Base-by-base conservation (phyloP, 768 basidiomycete species). In the Cystofilobasidium capitatum region DNA sequence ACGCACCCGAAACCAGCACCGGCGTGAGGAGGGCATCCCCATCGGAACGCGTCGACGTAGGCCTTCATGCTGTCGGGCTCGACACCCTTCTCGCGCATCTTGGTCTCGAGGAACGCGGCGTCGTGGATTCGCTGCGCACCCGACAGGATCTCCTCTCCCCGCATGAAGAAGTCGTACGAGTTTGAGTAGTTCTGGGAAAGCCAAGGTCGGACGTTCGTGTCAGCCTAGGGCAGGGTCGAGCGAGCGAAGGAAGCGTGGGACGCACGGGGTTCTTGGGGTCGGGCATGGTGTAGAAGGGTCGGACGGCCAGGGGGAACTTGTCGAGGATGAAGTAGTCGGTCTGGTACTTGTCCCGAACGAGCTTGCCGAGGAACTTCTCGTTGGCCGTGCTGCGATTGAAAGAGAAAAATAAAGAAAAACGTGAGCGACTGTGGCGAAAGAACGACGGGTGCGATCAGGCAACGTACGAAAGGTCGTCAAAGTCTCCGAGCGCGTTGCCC, bases 161-260 rank as follows among this genome's bases (percentile, higher is more conserved):
- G 85, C 94, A 99, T 97, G 83, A 99, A 98, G 80, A 99, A 98
- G 79, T 99, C 96, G 78, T 98, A 99, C 29, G 96, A 98, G 79
- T 98, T 98, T 60, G 96, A 97, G 45, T 96, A 81, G 10, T 84
- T 85, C 88, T 93, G 73, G 26, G 13, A 62, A 36, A 70, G 26
- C 69, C 49, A 37, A 45, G 39, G 70, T 57, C 51, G 69, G 24
- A 14, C 17, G 24, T n/a, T 54, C 20, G 40, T 39, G 9, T 29
- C 35, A 13, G 33, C 12, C 24, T 12, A 24, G 12, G 44, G 33
- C 45, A 33, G 49, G 26, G 26, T 37, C 31, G 22, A 49, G 58
- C 26, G 26, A n/a, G 1, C 37, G 37, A 42, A 24, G 37, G 44
- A 26, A 10, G 20, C 1, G 57, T 12, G 16, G 17, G 3, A 70